Percentiles rank a stretch among this genome's conserved stretches.
phyloP scores from a whole-genome alignment of 306 rosid species.

The Lablab purpureus region DNA sequence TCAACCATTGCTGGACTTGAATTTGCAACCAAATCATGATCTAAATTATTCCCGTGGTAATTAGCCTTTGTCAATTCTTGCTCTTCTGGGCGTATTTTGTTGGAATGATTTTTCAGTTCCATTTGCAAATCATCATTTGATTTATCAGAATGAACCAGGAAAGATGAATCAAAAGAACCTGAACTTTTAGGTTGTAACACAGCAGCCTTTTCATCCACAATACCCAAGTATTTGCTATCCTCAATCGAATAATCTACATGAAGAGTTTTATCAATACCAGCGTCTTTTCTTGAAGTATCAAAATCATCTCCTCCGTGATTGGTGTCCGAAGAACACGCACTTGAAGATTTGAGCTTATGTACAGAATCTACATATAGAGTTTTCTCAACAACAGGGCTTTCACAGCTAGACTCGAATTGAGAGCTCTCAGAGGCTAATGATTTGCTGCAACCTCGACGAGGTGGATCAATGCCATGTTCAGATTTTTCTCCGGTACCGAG shows the following conservation, averaged over 20 bases:
- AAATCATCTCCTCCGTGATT: slow-evolving; percentile 49
- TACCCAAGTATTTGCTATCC: slow-evolving; percentile 48
- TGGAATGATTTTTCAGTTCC: slow-evolving; percentile 45
- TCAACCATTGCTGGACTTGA: slow-evolving; percentile 44
- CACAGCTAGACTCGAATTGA: slow-evolving; percentile 48
- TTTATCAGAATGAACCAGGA: slow-evolving; percentile 43
- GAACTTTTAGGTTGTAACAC: slow-evolving; percentile 45
- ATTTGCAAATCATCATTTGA: slow-evolving; percentile 41
- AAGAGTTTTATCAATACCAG: slow-evolving; percentile 42
- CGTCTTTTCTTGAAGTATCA: slow-evolving; percentile 47
- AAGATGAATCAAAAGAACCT: slow-evolving; percentile 53
- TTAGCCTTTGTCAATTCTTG: slow-evolving; percentile 42
- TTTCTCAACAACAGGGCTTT: slow-evolving; percentile 76
- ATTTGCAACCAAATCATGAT: slow-evolving; percentile 30
- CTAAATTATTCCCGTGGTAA: slow-evolving; percentile 41
- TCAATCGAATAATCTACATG: slow-evolving; percentile 52
- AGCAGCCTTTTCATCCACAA: slow-evolving; percentile 49
- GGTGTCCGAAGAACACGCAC: slow-evolving; percentile 50
- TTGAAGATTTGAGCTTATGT: slow-evolving; percentile 57
- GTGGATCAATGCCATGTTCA: slow-evolving; percentile 49
- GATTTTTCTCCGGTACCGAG: slow-evolving; percentile 50
- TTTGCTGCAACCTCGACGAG: slow-evolving; percentile 52
- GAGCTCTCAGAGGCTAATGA: slow-evolving; percentile 47
- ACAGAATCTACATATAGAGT: slow-evolving; percentile 82
- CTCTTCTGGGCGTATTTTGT: slow-evolving; percentile 46